phyloP scores from a whole-genome alignment of 2,329 filamentous ascomycete genomes.

The Nemania sp. region DNA sequence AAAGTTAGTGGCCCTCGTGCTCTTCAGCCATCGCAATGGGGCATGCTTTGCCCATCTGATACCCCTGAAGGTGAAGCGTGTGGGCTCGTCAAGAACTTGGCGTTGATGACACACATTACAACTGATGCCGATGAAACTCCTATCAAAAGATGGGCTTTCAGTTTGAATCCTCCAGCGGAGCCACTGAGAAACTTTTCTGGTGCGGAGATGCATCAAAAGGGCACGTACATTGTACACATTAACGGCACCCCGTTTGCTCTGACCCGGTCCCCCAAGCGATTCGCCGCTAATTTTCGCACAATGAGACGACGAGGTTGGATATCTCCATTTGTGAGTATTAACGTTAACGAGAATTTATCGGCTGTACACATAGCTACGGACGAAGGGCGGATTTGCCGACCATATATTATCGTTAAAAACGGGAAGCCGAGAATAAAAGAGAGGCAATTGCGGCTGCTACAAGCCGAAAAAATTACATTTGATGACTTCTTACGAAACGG shows the following conservation, averaged over 20 bases:
- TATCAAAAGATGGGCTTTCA: conserved; percentile 83
- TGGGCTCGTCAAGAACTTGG: conserved; percentile 96
- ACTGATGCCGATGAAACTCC: conserved; percentile 94
- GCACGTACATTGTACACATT: conserved; percentile 88
- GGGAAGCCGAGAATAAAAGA: conserved; percentile 78
- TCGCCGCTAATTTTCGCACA: conserved; percentile 81
- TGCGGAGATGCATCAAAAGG: conserved; percentile 81
- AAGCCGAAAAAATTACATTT: conserved; percentile 83
- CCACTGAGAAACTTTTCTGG: conserved; percentile 73
- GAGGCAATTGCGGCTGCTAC: conserved; percentile 78
- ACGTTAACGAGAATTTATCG: conserved; percentile 90
- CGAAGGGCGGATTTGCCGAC: conserved; percentile 93
- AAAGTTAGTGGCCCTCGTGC: conserved; percentile 97
- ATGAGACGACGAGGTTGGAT: conserved; percentile 89
- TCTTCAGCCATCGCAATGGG: conserved; percentile 95
- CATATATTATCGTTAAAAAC: conserved; percentile 93
- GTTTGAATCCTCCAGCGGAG: conserved; percentile 82
- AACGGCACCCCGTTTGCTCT: conserved; percentile 94
- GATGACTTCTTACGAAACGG: conserved; percentile 92
- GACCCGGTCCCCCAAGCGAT: conserved; percentile 83
- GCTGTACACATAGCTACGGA: conserved; percentile 96
- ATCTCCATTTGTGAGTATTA: conserved; percentile 95
- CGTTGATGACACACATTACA: conserved; percentile 98
- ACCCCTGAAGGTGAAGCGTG: conserved; percentile 98
- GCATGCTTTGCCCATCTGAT: conserved; percentile 96